phyloP scores from a whole-genome alignment of 495 filamentous ascomycete genomes.

The Neurospora sp. region DNA sequence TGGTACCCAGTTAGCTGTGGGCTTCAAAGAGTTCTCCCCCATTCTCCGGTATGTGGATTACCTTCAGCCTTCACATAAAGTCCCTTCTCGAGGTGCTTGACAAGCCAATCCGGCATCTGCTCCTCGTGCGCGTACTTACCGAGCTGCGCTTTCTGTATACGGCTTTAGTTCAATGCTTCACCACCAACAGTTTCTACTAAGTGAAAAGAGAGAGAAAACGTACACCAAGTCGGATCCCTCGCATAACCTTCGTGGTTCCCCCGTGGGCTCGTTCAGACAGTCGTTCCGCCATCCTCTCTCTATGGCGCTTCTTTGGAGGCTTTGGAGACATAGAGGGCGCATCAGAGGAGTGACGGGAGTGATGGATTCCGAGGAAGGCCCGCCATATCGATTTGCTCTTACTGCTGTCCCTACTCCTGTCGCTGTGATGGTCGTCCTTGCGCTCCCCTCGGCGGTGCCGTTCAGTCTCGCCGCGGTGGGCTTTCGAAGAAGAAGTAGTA shows the following conservation, averaged over 20 bases:
- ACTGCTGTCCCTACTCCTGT: neutral
- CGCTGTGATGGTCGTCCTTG: neutral
- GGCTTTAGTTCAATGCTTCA: neutral
- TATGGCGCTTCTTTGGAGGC: constrained; percentile 3
- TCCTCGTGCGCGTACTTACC: constrained; percentile 81
- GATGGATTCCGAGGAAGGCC: neutral
- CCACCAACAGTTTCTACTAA: neutral
- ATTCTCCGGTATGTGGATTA: constrained; percentile 31
- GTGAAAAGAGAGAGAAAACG: neutral
- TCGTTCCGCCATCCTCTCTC: neutral
- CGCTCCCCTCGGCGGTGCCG: constrained; percentile 3
- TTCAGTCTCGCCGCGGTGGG: constrained; percentile 9
- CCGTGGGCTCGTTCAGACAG: neutral
- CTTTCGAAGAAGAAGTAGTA: constrained; percentile 7
- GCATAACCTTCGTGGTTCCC: neutral
- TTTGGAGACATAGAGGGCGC: neutral
- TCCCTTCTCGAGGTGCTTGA: constrained; percentile 54
- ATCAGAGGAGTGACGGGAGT: constrained; percentile 2
- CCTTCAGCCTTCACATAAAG: constrained; percentile 46
- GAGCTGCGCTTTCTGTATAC: constrained; percentile 47
- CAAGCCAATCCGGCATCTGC: constrained; percentile 77
- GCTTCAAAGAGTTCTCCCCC: constrained; percentile 32
- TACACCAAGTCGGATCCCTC: constrained; percentile 22
- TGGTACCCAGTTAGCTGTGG: constrained; percentile 15
- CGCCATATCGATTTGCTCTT: constrained; percentile 15